Conservation (phyloP, 768 basidiomycete genomes). For the Lactarius vividus region DNA sequence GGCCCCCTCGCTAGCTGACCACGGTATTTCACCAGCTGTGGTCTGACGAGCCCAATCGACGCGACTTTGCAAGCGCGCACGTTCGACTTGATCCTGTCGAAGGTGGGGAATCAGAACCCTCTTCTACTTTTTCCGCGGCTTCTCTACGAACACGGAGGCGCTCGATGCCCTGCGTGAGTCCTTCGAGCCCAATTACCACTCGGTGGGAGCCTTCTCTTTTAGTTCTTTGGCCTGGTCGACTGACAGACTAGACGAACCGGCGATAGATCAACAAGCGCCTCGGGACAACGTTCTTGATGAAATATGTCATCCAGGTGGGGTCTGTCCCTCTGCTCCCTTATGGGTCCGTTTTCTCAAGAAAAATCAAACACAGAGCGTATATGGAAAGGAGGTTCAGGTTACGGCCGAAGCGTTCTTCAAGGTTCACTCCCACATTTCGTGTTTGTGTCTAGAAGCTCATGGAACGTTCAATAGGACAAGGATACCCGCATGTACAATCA, state of each 20-base stretch:
- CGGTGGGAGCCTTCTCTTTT: conserved; percentile 40
- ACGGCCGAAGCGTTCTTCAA: conserved; percentile 26
- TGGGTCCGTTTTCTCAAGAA: background rate
- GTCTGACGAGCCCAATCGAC: conserved; percentile 61
- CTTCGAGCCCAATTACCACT: conserved; percentile 68
- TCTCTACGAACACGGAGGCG: conserved; percentile 55
- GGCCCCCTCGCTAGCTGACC: conserved; percentile 15
- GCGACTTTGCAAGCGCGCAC: conserved; percentile 56
- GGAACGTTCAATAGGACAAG: conserved; percentile 15
- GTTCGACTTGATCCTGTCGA: conserved; percentile 54
- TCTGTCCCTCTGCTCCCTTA: background rate
- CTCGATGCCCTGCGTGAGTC: conserved; percentile 55
- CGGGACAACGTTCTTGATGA: conserved; percentile 21
- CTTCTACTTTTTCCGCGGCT: conserved; percentile 58
- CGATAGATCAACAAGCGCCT: conserved; percentile 19
- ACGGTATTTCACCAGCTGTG: conserved; percentile 43
- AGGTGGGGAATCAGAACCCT: conserved; percentile 61
- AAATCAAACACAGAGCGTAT: conserved; percentile 2
- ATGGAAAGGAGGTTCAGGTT: conserved; percentile 12
- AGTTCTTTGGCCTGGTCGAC: background rate
- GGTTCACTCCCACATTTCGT: background rate
- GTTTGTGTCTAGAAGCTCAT: background rate
- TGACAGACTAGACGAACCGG: background rate
- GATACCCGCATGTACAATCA: conserved; percentile 24
- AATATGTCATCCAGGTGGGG: conserved; percentile 15